These are phyloP conservation scores for Sporisorium exsertum DNA, from an alignment of 1,284 basidiomycete species.

Conservation along the genomic window DNA sequence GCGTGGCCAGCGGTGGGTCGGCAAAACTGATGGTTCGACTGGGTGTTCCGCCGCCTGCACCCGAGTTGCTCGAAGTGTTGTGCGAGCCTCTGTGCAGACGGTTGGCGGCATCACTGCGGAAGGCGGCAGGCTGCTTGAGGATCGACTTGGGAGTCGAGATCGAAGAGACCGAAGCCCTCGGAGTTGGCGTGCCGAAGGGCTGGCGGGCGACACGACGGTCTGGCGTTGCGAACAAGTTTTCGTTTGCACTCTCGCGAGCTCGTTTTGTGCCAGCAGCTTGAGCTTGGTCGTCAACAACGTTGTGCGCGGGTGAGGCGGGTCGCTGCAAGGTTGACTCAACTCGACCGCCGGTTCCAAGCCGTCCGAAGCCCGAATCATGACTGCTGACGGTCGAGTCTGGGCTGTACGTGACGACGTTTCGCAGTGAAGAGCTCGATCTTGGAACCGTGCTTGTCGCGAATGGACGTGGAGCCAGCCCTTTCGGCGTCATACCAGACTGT, in stretches of 20 bases:
- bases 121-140: conserved; percentile 38
- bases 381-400: conserved; percentile 47
- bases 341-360: conserved; percentile 13
- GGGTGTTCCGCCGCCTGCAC: conserved; percentile 31
- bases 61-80: conserved; percentile 21
- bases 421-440: conserved; percentile 43
- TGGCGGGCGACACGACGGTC: conserved; percentile 28
- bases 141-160: conserved; percentile 47
- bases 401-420: conserved; percentile 48
- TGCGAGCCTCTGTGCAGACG: conserved; percentile 18
- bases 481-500: conserved; percentile 6
- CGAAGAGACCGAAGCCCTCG: conserved; percentile 22
- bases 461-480: conserved; percentile 12
- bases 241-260: conserved; percentile 18
- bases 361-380: conserved; percentile 20
- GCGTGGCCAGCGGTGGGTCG: conserved; percentile 34
- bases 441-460: conserved; percentile 33
- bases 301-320: conserved; percentile 3
- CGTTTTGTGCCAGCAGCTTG: conserved; percentile 17
- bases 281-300: conserved; percentile 7
- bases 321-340: conserved; percentile 8
- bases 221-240: conserved; percentile 28
- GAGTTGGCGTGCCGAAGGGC: conserved; percentile 32
- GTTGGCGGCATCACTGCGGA: conserved; percentile 15
- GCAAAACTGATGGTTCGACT: conserved; percentile 52